Percentiles rank a stretch among this genome's conserved stretches.
These are phyloP conservation scores for Pseudopyrenochaeta lycopersici DNA, from an alignment of 2,329 filamentous ascomycete genomes.

Conservation along the genomic window DNA sequence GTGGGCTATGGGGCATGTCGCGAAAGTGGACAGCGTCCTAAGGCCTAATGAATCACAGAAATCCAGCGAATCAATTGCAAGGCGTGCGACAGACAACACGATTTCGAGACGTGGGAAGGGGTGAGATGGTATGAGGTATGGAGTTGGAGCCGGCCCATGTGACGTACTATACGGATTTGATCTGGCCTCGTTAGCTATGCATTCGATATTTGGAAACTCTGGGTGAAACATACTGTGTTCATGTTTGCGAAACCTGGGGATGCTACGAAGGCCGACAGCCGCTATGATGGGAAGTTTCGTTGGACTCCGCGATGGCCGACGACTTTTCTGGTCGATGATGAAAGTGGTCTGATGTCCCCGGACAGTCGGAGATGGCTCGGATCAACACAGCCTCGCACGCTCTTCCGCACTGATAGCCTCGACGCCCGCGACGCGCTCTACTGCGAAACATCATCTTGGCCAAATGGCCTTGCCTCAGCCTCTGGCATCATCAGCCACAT, in stretches of 20 bases:
- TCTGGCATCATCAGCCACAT: no score
- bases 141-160: constrained; percentile 7
- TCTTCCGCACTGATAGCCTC: not conserved
- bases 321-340: constrained; percentile 30
- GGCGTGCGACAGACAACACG: constrained; percentile 14
- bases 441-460: no score
- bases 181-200: constrained; percentile 50
- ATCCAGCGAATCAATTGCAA: not conserved
- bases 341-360: constrained; percentile 43
- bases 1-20: not conserved
- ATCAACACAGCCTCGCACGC: not conserved
- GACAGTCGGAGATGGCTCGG: constrained; percentile 22
- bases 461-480: no score
- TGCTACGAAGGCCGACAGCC: constrained; percentile 3
- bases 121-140: not conserved
- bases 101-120: not conserved
- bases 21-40: not conserved
- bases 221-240: constrained; percentile 59
- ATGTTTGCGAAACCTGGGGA: constrained; percentile 42
- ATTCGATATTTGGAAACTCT: not conserved
- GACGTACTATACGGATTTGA: constrained; percentile 67
- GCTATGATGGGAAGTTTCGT: constrained; percentile 8
- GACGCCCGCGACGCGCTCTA: not conserved
- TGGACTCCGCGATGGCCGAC: constrained; percentile 10
- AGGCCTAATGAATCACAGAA: not conserved